phyloP scores from a whole-genome alignment of 2,329 filamentous ascomycete species.

The Alternaria sp. region DNA sequence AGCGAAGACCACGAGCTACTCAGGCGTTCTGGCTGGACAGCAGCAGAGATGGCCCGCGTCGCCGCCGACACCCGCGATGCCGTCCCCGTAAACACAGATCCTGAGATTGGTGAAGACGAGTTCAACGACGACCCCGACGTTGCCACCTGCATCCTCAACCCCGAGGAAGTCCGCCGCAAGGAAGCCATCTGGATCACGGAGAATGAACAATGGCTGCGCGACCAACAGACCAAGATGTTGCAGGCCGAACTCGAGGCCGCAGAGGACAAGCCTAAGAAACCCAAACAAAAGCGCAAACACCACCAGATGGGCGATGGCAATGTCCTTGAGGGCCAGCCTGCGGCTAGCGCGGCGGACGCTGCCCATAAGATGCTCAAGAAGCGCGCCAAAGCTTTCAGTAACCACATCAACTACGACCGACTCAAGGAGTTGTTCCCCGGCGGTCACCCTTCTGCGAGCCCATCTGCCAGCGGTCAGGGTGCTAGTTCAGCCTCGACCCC shows the following conservation, averaged over 20 bases:
- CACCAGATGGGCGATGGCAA: conserved; percentile 49
- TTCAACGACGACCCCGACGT: conserved; percentile 93
- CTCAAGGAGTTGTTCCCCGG: conserved; percentile 51
- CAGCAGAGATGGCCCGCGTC: conserved; percentile 35
- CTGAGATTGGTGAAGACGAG: conserved; percentile 77
- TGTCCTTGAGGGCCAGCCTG: conserved; percentile 52
- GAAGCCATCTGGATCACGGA: conserved; percentile 93
- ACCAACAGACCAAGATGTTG: conserved; percentile 83
- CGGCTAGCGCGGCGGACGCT: conserved; percentile 53
- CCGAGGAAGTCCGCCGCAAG: conserved; percentile 79
- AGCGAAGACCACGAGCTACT: conserved; percentile 41
- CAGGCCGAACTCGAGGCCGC: conserved; percentile 70
- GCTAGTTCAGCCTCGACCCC: conserved; percentile 26
- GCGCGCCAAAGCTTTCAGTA: conserved; percentile 51
- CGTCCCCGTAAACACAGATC: conserved; percentile 32
- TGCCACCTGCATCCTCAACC: conserved; percentile 74
- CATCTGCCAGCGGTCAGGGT: conserved; percentile 27
- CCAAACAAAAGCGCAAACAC: conserved; percentile 53
- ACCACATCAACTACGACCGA: conserved; percentile 56
- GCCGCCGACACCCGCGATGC: conserved; percentile 32
- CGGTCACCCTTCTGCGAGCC: conserved; percentile 18
- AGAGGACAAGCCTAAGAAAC: conserved; percentile 56
- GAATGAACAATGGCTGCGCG: conserved; percentile 91
- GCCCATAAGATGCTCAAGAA: conserved; percentile 55
- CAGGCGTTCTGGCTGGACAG: conserved; percentile 33